Base-by-base conservation (phyloP, 352 stramenopile species). In the Albugo candida region DNA sequence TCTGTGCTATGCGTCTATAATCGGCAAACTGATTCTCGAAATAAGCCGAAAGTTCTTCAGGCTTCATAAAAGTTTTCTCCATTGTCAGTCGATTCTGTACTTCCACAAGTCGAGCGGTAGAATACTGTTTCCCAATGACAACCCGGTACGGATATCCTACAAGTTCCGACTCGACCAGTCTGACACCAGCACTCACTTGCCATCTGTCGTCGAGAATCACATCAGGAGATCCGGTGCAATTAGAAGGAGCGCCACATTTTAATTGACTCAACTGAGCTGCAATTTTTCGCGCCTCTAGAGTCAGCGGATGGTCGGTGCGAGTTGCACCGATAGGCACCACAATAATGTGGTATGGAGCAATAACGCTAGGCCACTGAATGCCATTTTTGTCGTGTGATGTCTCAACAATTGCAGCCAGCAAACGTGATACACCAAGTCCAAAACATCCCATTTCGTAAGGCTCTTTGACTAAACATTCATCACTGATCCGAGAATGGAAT, bases 391-490 rank as follows among this genome's bases (percentile, higher is more conserved):
- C 80, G 44, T 88, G 77, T 10, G 59, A 78, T 19, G 67, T 72
- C 45, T 94, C 81, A 12, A 94, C 81, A 13, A 81, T 52, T 0
- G 76, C 77, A 24, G 81, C 78, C 16, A 94, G 62, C 21, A 94
- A 49, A 11, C 81, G 76, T 24, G 73, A 70, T 46, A 94, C 66
- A 44, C 81, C 81, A 59, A 94, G 78, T 37, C 81, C 81, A 52
- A 77, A 94, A 55, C 81, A 94, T 10, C 78, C 81, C 81, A 94
- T 94, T 41, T 87, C 78, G 53, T 93, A 66, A 27, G 71, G 52
- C 10, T 70, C 58, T 16, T 81, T 71, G 5, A 59, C 52, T 31
- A 31, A 3, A 8, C 38, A 10, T 8, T 8, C 17, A 10, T 43
- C 20, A 8, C 38, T 24, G 38, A 43, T 19, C 38, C 38, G 17